Evolutionary conservation across 2,329 filamentous ascomycete genomes (phyloP).

Genomic region (Fusarium sp.): DNA sequence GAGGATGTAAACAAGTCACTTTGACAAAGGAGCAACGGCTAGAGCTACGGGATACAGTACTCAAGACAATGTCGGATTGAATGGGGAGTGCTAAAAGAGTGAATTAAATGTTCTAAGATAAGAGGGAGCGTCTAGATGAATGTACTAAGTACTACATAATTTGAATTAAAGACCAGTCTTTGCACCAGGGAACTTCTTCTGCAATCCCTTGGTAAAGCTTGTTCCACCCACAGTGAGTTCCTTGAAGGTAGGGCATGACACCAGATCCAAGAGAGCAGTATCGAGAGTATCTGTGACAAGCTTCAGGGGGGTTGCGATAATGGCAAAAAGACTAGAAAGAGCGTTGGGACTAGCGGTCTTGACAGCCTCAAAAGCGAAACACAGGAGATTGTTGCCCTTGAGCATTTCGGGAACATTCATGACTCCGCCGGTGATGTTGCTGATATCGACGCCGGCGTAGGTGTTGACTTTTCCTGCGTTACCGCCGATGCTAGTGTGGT

Average conservation of each 20-base stretch:
- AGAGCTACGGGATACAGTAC: fast-evolving
- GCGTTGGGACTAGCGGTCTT: conserved; percentile 15
- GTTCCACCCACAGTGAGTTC: conserved; percentile 9
- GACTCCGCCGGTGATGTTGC: conserved; percentile 11
- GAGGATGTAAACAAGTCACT: fast-evolving
- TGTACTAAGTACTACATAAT: neutral
- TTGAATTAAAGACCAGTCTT: neutral
- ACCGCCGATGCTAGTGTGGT: conserved; percentile 6
- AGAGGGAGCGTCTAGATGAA: neutral
- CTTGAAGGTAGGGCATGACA: conserved; percentile 12
- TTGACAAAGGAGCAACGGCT: neutral
- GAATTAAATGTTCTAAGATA: neutral
- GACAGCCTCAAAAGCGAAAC: conserved; percentile 23
- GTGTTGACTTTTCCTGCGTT: conserved; percentile 21
- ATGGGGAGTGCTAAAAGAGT: neutral
- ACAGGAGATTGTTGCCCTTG: conserved; percentile 17
- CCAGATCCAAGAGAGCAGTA: neutral
- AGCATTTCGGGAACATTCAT: conserved; percentile 17
- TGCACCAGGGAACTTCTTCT: conserved; percentile 12
- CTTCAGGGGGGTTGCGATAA: neutral
- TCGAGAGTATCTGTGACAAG: conserved; percentile 6
- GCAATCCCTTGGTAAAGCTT: neutral
- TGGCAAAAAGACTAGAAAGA: conserved; percentile 1
- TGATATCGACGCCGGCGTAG: conserved; percentile 19
- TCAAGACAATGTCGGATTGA: neutral